Evolutionary conservation across 2,329 filamentous ascomycete genomes (phyloP).

Genomic region (Bimuria novae-zelandiae): DNA sequence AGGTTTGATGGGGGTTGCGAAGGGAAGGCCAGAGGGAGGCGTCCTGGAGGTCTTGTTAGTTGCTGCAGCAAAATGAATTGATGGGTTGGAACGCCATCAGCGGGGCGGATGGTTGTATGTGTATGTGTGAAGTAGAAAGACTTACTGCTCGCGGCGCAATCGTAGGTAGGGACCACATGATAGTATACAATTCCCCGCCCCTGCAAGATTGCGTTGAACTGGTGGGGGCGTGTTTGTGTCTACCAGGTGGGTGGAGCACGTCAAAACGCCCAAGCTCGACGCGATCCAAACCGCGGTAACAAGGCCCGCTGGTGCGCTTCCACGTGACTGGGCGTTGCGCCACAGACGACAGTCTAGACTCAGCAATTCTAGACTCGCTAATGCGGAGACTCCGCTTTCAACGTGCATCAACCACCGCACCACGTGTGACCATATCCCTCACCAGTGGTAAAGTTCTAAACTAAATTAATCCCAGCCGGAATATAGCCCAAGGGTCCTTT

Average conservation of each 20-base stretch:
- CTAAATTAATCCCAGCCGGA: not conserved
- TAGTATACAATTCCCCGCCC: not conserved
- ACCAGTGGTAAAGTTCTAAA: not conserved
- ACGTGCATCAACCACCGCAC: conserved; percentile 1
- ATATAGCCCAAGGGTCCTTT: not conserved
- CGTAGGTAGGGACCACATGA: conserved; percentile 10
- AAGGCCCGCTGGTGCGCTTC: not conserved
- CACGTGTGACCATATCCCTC: conserved; percentile 1
- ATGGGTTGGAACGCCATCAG: no score
- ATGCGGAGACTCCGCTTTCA: not conserved
- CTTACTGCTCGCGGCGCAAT: conserved; percentile 11
- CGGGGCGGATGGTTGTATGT: not conserved
- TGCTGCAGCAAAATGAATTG: not conserved
- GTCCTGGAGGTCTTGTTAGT: not conserved
- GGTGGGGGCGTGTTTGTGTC: no score
- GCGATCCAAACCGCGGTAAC: no score
- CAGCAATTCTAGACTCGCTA: conserved; percentile 2
- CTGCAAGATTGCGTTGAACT: no score
- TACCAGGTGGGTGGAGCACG: no score
- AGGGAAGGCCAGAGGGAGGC: conserved; percentile 14
- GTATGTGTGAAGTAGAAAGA: not conserved
- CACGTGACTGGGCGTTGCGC: no score
- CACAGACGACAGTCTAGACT: no score
- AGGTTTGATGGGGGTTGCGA: conserved; percentile 5
- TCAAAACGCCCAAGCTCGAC: no score